phyloP scores from a whole-genome alignment of 1,139 yeast genomes.

The Komagataea norvegica region DNA sequence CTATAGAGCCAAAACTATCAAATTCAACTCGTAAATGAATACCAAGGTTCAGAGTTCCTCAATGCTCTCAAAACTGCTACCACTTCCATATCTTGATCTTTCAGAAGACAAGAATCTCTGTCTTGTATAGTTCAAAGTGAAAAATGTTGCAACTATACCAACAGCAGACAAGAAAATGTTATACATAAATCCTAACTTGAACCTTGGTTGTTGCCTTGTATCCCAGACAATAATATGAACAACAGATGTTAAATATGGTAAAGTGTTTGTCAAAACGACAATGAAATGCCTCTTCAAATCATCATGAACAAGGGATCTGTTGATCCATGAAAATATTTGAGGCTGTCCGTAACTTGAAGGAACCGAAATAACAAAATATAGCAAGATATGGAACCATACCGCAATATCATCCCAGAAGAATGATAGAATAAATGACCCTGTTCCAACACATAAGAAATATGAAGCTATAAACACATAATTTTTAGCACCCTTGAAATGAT shows the following conservation, averaged over 20 bases:
- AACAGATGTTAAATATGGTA: slow-evolving; percentile 35
- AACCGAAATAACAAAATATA: slow-evolving; percentile 43
- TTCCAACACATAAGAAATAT: slow-evolving; percentile 6
- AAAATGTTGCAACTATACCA: slow-evolving; percentile 29
- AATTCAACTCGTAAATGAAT: too few species aligned
- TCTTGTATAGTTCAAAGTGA: slow-evolving; percentile 5
- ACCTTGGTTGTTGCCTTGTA: slow-evolving; percentile 43
- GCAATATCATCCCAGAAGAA: slow-evolving; percentile 11
- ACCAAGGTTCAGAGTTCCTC: too few species aligned
- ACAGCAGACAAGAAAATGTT: slow-evolving; percentile 40
- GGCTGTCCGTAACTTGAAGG: slow-evolving; percentile 43
- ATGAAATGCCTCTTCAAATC: slow-evolving; percentile 48
- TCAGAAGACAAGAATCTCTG: neutral
- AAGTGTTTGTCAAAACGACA: slow-evolving; percentile 46
- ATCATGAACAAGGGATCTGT: slow-evolving; percentile 39
- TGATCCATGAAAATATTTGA: slow-evolving; percentile 49
- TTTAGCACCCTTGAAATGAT: slow-evolving; percentile 9
- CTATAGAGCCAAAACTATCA: too few species aligned
- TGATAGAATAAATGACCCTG: slow-evolving; percentile 10
- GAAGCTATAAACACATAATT: slow-evolving; percentile 10
- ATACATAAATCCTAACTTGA: slow-evolving; percentile 45
- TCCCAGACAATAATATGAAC: slow-evolving; percentile 43
- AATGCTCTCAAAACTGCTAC: slow-evolving; percentile 4
- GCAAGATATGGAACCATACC: slow-evolving; percentile 34
- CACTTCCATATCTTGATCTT: slow-evolving; percentile 6